Percentiles rank a stretch among this genome's conserved stretches.
phyloP scores from a whole-genome alignment of 2,329 filamentous ascomycete genomes.

The Botrytis deweyae region DNA sequence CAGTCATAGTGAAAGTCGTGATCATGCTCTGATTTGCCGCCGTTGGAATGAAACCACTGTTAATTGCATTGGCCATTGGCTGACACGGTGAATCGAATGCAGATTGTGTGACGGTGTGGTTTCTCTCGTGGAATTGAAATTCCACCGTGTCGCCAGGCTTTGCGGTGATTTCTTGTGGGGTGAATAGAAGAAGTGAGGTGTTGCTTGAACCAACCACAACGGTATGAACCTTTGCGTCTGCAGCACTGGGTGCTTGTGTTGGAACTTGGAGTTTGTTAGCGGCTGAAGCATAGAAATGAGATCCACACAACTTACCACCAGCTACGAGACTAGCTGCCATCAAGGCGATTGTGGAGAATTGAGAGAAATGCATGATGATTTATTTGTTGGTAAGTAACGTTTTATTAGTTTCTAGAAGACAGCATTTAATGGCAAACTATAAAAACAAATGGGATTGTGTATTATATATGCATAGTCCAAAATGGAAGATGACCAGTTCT shows the following conservation, averaged over 20 bases:
- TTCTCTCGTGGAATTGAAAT: conserved; percentile 65
- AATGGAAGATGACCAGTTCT: neutral
- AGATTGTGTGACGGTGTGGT: conserved; percentile 80
- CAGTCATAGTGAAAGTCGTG: conserved; percentile 61
- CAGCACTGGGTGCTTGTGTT: neutral
- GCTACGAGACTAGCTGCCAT: conserved; percentile 1
- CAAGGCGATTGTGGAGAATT: neutral
- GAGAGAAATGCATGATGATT: neutral
- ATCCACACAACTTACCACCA: neutral
- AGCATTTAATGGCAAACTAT: neutral
- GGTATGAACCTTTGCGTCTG: conserved; percentile 49
- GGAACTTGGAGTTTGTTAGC: neutral
- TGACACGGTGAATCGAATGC: conserved; percentile 69
- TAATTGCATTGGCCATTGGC: conserved; percentile 53
- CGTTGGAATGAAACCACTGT: conserved; percentile 63
- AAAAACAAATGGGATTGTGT: neutral
- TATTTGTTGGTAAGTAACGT: neutral
- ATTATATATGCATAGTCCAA: neutral
- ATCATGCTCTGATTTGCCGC: conserved; percentile 52
- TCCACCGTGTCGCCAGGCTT: conserved; percentile 61
- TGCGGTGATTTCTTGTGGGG: conserved; percentile 64
- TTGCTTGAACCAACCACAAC: conserved; percentile 57
- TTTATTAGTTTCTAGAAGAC: neutral
- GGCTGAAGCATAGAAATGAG: neutral
- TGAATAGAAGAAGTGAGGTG: conserved; percentile 55